A percentile compares a stretch with the other conserved stretches of the same genome.
Conservation (phyloP, 2,329 filamentous ascomycete species). For the Amphichorda felina region DNA sequence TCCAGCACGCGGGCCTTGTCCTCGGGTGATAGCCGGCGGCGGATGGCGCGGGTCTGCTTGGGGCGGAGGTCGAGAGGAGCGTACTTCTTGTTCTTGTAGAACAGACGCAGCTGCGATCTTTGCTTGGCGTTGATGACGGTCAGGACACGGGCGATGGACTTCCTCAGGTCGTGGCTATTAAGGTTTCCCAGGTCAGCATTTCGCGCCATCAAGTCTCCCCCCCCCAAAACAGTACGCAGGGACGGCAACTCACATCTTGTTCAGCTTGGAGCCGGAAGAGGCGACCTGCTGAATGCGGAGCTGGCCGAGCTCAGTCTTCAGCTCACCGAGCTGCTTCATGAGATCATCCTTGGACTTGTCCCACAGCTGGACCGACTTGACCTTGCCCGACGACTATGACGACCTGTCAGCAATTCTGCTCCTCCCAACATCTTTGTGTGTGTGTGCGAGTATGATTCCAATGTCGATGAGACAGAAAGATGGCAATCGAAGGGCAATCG, state of each 20-base stretch:
- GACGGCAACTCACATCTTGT: constrained; percentile 97
- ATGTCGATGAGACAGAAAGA: too few species aligned
- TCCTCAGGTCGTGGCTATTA: constrained; percentile 90
- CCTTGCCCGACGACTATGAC: constrained; percentile 44
- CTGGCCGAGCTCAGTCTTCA: constrained; percentile 93
- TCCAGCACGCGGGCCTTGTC: constrained; percentile 75
- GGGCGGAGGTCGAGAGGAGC: constrained; percentile 93
- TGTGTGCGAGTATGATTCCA: too few species aligned
- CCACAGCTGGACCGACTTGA: constrained; percentile 97
- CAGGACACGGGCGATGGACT: constrained; percentile 97
- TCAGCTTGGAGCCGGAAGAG: constrained; percentile 90
- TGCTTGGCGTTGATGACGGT: constrained; percentile 99
- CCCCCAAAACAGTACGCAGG: too few species aligned
- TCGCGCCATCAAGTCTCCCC: too few species aligned
- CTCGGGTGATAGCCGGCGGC: constrained; percentile 85
- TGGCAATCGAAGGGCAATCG: not conserved
- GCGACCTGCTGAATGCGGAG: constrained; percentile 98
- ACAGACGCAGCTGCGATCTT: constrained; percentile 91
- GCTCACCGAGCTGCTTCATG: constrained; percentile 84
- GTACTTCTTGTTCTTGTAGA: constrained; percentile 99
- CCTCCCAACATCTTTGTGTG: not conserved
- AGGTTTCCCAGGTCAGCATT: constrained; percentile 11
- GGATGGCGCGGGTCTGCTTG: constrained; percentile 97
- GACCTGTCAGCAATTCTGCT: constrained; percentile 13
- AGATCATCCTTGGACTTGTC: constrained; percentile 99